These are phyloP conservation scores for Pyrenochaeta sp. DNA, from an alignment of 2,329 filamentous ascomycete species.

Conservation along the genomic window DNA sequence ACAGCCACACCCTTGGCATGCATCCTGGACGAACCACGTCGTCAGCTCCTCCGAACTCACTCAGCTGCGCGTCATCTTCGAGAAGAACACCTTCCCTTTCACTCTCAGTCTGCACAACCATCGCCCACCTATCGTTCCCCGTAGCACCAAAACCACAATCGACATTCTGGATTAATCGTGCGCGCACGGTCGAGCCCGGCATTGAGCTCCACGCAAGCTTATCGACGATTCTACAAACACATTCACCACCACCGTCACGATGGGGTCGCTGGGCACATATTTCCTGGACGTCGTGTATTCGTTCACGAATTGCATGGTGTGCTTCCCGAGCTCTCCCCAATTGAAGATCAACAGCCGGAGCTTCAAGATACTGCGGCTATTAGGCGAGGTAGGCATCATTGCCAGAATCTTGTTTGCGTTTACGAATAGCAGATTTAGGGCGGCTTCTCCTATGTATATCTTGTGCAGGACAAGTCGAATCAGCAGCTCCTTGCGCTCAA, in stretches of 20 bases:
- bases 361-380: conserved; percentile 92
- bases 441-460: conserved; percentile 98
- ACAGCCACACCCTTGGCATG: conserved; percentile 31
- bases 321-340: conserved; percentile 92
- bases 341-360: conserved; percentile 93
- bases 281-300: conserved; percentile 90
- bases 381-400: conserved; percentile 77
- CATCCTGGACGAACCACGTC: conserved; percentile 24
- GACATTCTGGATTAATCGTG: conserved; percentile 6
- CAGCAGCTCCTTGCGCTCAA: conserved; percentile 92
- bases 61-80: conserved; percentile 19
- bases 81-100: conserved; percentile 19
- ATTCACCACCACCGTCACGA: conserved; percentile 19
- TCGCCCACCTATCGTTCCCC: not conserved
- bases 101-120: not conserved
- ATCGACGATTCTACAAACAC: conserved; percentile 22
- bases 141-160: not conserved
- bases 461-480: conserved; percentile 87
- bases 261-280: conserved; percentile 59
- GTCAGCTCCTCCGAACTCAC: conserved; percentile 30
- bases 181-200: conserved; percentile 12
- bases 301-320: conserved; percentile 92
- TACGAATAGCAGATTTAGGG: conserved; percentile 63
- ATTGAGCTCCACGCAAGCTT: conserved; percentile 22
- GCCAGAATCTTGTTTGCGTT: conserved; percentile 1